Evolutionary conservation across 1,139 yeast genomes (phyloP).

Genomic region (Pichia sp.): DNA sequence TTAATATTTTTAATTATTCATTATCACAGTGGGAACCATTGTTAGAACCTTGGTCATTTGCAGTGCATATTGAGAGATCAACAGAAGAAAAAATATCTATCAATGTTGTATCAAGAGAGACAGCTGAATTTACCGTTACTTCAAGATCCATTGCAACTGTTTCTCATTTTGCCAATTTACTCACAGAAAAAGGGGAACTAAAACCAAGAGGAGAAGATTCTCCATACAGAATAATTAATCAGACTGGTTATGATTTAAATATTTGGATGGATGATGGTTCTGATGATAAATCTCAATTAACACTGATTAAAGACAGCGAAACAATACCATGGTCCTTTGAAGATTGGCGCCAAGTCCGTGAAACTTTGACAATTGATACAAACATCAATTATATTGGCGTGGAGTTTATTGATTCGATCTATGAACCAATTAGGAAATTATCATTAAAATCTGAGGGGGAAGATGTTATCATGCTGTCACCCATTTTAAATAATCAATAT

Average conservation of each 20-base stretch:
- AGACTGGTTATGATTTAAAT: constrained; percentile 74
- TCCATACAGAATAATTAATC: constrained; percentile 76
- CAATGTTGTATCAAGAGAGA: constrained; percentile 65
- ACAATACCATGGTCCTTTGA: constrained; percentile 85
- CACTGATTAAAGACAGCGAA: constrained; percentile 44
- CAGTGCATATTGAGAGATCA: constrained; percentile 56
- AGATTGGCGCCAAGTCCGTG: constrained; percentile 86
- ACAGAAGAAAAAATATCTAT: constrained; percentile 43
- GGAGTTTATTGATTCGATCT: constrained; percentile 48
- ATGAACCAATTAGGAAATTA: constrained; percentile 47
- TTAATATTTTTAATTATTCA: constrained; percentile 84
- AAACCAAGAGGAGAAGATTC: constrained; percentile 74
- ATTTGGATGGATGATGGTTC: constrained; percentile 60
- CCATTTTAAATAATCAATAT: constrained; percentile 42
- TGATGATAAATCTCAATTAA: constrained; percentile 24
- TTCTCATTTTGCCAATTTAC: constrained; percentile 59
- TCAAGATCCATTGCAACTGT: constrained; percentile 75
- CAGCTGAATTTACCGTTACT: constrained; percentile 77
- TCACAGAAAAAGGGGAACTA: constrained; percentile 43
- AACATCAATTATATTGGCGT: constrained; percentile 58
- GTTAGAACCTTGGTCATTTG: constrained; percentile 81
- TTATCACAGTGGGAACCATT: constrained; percentile 97
- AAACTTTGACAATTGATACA: constrained; percentile 63
- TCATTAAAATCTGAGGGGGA: constrained; percentile 84
- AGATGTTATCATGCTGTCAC: constrained; percentile 59